phyloP scores from a whole-genome alignment of 331 rosid genomes.

The Malus hybrid region DNA sequence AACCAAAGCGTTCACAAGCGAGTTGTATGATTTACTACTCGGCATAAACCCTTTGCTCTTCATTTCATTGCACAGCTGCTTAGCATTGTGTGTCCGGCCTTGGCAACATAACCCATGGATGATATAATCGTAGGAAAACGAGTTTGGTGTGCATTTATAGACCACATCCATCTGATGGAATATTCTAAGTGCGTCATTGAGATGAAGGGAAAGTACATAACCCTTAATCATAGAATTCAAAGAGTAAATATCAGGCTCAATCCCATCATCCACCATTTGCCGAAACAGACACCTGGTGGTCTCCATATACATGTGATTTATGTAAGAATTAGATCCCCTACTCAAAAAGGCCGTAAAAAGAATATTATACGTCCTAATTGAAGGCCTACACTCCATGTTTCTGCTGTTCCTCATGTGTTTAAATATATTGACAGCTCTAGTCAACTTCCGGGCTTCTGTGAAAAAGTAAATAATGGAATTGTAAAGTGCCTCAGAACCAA shows the following conservation, averaged over 20 bases:
- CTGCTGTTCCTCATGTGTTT: slow-evolving; percentile 63
- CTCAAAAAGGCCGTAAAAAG: slow-evolving; percentile 76
- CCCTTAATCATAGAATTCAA: slow-evolving; percentile 86
- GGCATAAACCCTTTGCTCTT: slow-evolving; percentile 59
- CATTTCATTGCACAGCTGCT: slow-evolving; percentile 66
- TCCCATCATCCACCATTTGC: slow-evolving; percentile 79
- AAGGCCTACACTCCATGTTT: slow-evolving; percentile 56
- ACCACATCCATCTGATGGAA: slow-evolving; percentile 86
- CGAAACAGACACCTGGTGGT: slow-evolving; percentile 59
- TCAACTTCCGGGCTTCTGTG: slow-evolving; percentile 71
- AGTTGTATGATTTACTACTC: slow-evolving; percentile 70
- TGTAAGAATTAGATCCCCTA: slow-evolving; percentile 61
- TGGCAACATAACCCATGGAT: slow-evolving; percentile 87
- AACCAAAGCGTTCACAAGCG: slow-evolving; percentile 79
- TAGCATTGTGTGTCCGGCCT: slow-evolving; percentile 71
- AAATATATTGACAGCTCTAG: slow-evolving; percentile 63
- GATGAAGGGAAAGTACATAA: slow-evolving; percentile 79
- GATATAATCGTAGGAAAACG: slow-evolving; percentile 74
- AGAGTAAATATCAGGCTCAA: slow-evolving; percentile 70
- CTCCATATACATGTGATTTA: slow-evolving; percentile 80
- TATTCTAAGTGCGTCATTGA: slow-evolving; percentile 78
- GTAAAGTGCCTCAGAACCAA: slow-evolving; percentile 69
- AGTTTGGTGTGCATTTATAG: slow-evolving; percentile 64
- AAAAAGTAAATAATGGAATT: slow-evolving; percentile 68
- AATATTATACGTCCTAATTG: slow-evolving; percentile 73